Conservation (phyloP, 1,139 yeast species). For the Candida sp. region DNA sequence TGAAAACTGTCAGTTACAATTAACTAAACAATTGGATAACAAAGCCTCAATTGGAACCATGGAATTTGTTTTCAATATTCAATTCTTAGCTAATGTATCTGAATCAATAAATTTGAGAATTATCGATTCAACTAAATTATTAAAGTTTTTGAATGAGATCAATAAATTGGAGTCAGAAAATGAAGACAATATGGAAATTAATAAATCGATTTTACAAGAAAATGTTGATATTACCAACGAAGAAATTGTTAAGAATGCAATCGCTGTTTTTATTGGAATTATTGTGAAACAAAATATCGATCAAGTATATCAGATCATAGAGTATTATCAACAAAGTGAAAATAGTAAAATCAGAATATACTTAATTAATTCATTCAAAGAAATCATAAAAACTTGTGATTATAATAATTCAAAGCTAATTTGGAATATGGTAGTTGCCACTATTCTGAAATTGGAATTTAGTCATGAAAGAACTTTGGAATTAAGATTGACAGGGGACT, state of each 20-base stretch:
- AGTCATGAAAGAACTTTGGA: constrained; percentile 14
- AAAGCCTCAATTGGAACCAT: constrained; percentile 14
- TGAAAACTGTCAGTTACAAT: constrained; percentile 23
- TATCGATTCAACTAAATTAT: not conserved
- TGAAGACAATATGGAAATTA: not conserved
- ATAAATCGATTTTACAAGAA: not conserved
- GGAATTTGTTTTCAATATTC: constrained; percentile 25
- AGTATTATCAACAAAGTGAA: constrained; percentile 16
- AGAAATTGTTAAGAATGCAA: constrained; percentile 2
- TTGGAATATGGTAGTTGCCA: constrained; percentile 15
- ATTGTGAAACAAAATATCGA: constrained; percentile 1
- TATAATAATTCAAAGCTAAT: constrained; percentile 9
- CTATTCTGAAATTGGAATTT: constrained; percentile 11
- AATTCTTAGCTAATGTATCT: constrained; percentile 43
- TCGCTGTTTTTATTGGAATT: constrained; percentile 1
- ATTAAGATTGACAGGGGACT: constrained; percentile 29
- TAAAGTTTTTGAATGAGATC: not conserved
- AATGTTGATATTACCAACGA: constrained; percentile 2
- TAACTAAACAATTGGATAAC: constrained; percentile 19
- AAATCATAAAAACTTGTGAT: constrained; percentile 7
- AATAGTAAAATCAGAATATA: constrained; percentile 16
- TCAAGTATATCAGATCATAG: not conserved
- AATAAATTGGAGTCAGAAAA: not conserved
- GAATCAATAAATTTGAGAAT: constrained; percentile 1
- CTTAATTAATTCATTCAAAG: constrained; percentile 35